Percentiles rank a stretch among this genome's conserved stretches.
Evolutionary conservation across 2,329 filamentous ascomycete genomes (phyloP).

Genomic region (Magnaporthiopsis incrustans): DNA sequence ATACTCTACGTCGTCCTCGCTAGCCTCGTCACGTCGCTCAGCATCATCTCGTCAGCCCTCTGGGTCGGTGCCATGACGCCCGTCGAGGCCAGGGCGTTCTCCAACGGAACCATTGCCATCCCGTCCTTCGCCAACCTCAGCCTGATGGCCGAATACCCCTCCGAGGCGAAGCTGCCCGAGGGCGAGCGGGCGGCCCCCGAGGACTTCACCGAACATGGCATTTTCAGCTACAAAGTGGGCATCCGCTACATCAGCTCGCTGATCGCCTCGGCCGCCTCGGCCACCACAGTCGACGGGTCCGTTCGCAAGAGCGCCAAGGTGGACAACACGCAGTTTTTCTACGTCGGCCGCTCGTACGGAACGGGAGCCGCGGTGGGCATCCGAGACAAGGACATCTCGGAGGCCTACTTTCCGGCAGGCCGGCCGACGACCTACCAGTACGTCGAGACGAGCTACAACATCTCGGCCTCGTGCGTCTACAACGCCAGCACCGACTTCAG

Average conservation of each 20-base stretch:
- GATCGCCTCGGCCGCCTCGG: constrained; percentile 15
- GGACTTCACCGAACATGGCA: constrained; percentile 12
- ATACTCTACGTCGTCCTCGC: no score
- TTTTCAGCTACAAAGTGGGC: constrained; percentile 19
- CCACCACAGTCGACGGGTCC: constrained; percentile 15
- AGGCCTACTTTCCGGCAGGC: background rate
- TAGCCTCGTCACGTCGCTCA: background rate
- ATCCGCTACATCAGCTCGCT: constrained; percentile 16
- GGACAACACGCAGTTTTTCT: constrained; percentile 19
- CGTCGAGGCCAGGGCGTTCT: constrained; percentile 9
- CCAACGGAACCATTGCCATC: constrained; percentile 4
- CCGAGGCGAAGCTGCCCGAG: constrained; percentile 10
- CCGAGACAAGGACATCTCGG: constrained; percentile 9
- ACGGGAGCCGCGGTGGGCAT: constrained; percentile 19
- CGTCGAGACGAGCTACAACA: constrained; percentile 24
- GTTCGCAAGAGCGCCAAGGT: constrained; percentile 17
- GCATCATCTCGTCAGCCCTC: constrained; percentile 1
- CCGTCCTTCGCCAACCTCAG: constrained; percentile 13
- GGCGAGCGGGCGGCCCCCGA: constrained; percentile 11
- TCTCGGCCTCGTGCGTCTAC: constrained; percentile 26
- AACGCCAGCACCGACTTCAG: constrained; percentile 25
- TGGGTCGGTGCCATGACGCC: constrained; percentile 19
- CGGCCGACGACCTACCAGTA: constrained; percentile 19
- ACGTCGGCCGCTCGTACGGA: constrained; percentile 20
- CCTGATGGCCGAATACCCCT: constrained; percentile 17